Conservation (phyloP, 176 grass and related monocot species). For the Ananas comosus region DNA sequence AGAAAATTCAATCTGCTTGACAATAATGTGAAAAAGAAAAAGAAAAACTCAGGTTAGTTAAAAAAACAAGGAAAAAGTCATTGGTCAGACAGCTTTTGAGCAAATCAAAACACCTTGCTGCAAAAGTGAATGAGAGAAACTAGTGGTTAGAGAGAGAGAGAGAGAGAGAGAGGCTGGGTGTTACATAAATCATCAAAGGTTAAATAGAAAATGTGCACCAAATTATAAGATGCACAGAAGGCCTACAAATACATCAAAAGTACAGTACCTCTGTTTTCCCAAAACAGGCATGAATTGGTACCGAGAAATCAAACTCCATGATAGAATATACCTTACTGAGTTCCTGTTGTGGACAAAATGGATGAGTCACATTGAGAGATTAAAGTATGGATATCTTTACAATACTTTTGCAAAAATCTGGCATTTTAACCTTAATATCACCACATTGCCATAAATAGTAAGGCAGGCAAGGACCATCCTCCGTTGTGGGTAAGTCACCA, state of each 20-base stretch:
- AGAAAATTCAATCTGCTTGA: slow-evolving; percentile 43
- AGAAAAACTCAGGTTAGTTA: not conserved
- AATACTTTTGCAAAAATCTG: not conserved
- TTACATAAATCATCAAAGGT: not conserved
- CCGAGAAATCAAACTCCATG: slow-evolving; percentile 70
- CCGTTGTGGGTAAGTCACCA: slow-evolving; percentile 48
- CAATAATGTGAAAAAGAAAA: not conserved
- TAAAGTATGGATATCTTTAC: not conserved
- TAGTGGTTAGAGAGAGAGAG: not conserved
- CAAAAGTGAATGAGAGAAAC: too few species aligned
- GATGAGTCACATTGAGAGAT: too few species aligned
- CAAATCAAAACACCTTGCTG: not conserved
- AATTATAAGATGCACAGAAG: not conserved
- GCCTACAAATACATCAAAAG: not conserved
- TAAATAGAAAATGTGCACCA: not conserved
- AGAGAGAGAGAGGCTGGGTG: not conserved
- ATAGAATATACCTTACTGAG: slow-evolving; percentile 52
- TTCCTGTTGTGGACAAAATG: slow-evolving; percentile 27
- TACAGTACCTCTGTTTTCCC: slow-evolving; percentile 64
- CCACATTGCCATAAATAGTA: slow-evolving; percentile 90
- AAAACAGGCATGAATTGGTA: slow-evolving; percentile 55
- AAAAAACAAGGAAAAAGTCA: not conserved
- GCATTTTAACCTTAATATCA: slow-evolving; percentile 43
- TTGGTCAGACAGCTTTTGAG: not conserved
- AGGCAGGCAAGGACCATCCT: slow-evolving; percentile 61